Conservation (phyloP, 257 asterid genomes). For the Leonotis leonurus region DNA sequence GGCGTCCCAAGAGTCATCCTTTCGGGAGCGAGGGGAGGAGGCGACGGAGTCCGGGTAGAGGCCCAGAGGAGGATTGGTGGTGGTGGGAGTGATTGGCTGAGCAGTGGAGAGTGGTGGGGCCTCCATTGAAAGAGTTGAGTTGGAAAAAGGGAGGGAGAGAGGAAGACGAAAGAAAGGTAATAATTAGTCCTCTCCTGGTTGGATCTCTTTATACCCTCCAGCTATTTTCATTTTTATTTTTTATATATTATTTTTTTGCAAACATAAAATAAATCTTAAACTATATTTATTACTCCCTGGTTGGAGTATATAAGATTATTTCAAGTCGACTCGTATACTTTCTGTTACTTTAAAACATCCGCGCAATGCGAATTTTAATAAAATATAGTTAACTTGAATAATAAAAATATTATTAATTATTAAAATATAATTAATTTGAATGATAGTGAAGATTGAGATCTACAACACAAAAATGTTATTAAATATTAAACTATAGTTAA, state of each 20-base stretch:
- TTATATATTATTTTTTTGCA: not conserved
- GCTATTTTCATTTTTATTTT: constrained; percentile 20
- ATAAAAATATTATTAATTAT: too few species aligned
- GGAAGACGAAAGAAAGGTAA: not conserved
- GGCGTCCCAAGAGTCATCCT: constrained; percentile 44
- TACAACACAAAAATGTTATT: too few species aligned
- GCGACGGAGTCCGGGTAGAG: constrained; percentile 28
- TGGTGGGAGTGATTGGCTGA: constrained; percentile 23
- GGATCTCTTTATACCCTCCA: constrained; percentile 25
- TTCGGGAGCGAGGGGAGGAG: constrained; percentile 47
- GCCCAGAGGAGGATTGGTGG: constrained; percentile 22
- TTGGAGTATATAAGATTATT: too few species aligned
- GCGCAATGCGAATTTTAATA: too few species aligned
- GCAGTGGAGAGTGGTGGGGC: constrained; percentile 42
- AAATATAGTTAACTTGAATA: too few species aligned
- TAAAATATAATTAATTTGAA: too few species aligned
- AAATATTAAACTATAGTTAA: too few species aligned
- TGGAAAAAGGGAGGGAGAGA: constrained; percentile 11
- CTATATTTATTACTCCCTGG: too few species aligned
- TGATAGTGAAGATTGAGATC: too few species aligned
- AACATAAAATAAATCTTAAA: too few species aligned
- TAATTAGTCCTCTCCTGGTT: constrained; percentile 19
- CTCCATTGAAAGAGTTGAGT: constrained; percentile 47
- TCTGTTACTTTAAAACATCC: too few species aligned
- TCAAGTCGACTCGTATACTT: too few species aligned